Evolutionary conservation across 2,329 filamentous ascomycete species (phyloP).

Genomic region (Purpureocillium lavendulum): DNA sequence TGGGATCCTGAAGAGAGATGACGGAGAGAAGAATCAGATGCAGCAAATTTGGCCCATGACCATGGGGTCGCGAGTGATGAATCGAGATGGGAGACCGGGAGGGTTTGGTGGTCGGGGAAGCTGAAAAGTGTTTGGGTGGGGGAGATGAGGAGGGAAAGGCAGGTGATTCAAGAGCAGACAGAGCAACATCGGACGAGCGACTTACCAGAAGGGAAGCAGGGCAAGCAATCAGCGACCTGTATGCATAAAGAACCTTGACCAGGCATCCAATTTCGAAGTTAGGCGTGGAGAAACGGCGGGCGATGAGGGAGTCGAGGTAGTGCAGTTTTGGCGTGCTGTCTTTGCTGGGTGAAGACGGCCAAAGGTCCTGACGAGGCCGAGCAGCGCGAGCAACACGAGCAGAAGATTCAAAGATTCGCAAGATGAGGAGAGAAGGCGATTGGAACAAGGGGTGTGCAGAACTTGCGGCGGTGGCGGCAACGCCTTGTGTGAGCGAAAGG

Average conservation of each 20-base stretch:
- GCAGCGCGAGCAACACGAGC: slow-evolving; percentile 1
- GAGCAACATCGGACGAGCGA: slow-evolving; percentile 7
- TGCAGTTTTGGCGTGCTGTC: slow-evolving; percentile 4
- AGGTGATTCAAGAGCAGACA: slow-evolving; percentile 2
- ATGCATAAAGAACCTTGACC: slow-evolving; percentile 27
- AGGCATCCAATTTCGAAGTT: slow-evolving; percentile 13
- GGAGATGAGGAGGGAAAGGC: slow-evolving; percentile 1
- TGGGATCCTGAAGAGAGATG: not conserved
- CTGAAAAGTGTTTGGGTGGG: not conserved
- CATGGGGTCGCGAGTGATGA: not conserved
- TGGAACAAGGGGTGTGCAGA: too few species aligned
- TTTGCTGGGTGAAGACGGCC: slow-evolving; percentile 2
- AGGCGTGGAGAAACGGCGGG: slow-evolving; percentile 3
- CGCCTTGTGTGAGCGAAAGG: too few species aligned
- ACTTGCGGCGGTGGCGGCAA: too few species aligned
- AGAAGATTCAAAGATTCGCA: too few species aligned
- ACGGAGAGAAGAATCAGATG: not conserved
- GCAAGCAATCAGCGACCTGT: slow-evolving; percentile 25
- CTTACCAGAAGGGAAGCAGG: slow-evolving; percentile 20
- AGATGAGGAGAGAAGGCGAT: too few species aligned
- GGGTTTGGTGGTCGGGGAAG: not conserved
- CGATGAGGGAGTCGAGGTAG: slow-evolving; percentile 6
- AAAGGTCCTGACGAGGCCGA: slow-evolving; percentile 5
- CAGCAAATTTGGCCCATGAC: not conserved
- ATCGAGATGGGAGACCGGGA: not conserved